A percentile compares a stretch with the other conserved stretches of the same genome.
phyloP scores from a whole-genome alignment of 78 protist species.

The Emiliania huxleyi region DNA sequence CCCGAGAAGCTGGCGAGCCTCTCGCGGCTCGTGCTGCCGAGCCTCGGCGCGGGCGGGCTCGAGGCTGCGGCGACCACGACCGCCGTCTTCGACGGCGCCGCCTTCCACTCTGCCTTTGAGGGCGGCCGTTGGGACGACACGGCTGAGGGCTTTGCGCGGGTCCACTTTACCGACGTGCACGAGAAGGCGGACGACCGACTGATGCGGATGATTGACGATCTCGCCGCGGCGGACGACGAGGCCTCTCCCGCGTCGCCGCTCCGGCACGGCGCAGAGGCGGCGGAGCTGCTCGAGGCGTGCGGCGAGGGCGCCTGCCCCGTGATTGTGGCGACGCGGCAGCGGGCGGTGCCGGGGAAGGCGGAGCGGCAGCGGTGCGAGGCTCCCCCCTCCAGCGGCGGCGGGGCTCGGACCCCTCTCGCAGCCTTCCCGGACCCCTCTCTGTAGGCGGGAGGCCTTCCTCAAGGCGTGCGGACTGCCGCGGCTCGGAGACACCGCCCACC shows the following conservation, averaged over 20 bases:
- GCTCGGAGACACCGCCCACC: not conserved
- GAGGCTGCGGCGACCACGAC: not conserved
- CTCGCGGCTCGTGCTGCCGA: not conserved
- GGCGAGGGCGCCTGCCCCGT: no score
- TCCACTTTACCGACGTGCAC: not conserved
- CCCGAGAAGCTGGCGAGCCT: not conserved
- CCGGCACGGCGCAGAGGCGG: no score
- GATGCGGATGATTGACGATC: not conserved
- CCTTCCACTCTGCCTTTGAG: not conserved
- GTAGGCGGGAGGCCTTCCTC: not conserved
- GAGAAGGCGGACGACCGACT: not conserved
- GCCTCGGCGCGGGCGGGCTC: not conserved
- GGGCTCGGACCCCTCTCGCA: no score
- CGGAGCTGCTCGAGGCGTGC: no score
- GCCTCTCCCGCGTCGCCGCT: no score
- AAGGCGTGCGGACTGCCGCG: not conserved
- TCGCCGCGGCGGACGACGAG: no score
- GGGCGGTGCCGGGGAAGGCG: not conserved
- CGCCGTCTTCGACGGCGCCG: not conserved
- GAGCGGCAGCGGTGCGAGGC: not conserved
- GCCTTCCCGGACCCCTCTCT: no score
- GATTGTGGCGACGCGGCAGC: not conserved
- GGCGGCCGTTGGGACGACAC: not conserved
- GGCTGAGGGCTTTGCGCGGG: not conserved
- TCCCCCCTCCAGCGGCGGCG: no score